Conservation (phyloP, 1,284 basidiomycete genomes). For the Anthracocystis walkeri region DNA sequence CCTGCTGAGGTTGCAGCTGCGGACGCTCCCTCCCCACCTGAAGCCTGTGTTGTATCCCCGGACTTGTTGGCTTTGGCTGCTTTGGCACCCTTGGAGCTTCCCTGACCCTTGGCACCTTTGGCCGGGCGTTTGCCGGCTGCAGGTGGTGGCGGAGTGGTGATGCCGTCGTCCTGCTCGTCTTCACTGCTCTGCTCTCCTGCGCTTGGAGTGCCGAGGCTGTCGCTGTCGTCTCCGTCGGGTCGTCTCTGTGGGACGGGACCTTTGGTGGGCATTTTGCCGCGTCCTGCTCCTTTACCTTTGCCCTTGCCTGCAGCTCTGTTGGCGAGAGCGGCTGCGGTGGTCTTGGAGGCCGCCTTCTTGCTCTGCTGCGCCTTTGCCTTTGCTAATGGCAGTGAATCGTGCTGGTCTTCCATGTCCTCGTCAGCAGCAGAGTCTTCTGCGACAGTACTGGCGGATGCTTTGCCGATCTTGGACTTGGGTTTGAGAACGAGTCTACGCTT, state of each 20-base stretch:
- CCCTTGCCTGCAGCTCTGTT: conserved; percentile 37
- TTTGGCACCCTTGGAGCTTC: conserved; percentile 40
- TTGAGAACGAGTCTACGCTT: conserved; percentile 47
- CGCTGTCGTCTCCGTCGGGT: conserved; percentile 36
- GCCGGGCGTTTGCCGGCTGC: conserved; percentile 71
- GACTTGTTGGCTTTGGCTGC: conserved; percentile 24
- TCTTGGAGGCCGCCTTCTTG: conserved; percentile 32
- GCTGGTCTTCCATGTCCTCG: conserved; percentile 15
- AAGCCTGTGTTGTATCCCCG: conserved; percentile 70
- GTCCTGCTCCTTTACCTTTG: conserved; percentile 42
- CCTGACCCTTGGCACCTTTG: conserved; percentile 51
- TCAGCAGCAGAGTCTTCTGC: conserved; percentile 14
- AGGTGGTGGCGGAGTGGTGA: conserved; percentile 25
- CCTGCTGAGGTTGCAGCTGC: background rate
- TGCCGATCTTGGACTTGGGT: conserved; percentile 44
- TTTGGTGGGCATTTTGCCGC: conserved; percentile 48
- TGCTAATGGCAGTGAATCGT: conserved; percentile 3
- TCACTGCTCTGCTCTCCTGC: conserved; percentile 34
- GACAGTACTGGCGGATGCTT: conserved; percentile 8
- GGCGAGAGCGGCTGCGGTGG: conserved; percentile 38
- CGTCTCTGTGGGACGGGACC: conserved; percentile 30
- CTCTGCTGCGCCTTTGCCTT: conserved; percentile 4
- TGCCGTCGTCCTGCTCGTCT: conserved; percentile 29
- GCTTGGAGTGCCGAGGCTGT: conserved; percentile 50
- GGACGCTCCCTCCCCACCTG: conserved; percentile 67